phyloP scores from a whole-genome alignment of 1,284 basidiomycete genomes.

The Ustilago tritici region DNA sequence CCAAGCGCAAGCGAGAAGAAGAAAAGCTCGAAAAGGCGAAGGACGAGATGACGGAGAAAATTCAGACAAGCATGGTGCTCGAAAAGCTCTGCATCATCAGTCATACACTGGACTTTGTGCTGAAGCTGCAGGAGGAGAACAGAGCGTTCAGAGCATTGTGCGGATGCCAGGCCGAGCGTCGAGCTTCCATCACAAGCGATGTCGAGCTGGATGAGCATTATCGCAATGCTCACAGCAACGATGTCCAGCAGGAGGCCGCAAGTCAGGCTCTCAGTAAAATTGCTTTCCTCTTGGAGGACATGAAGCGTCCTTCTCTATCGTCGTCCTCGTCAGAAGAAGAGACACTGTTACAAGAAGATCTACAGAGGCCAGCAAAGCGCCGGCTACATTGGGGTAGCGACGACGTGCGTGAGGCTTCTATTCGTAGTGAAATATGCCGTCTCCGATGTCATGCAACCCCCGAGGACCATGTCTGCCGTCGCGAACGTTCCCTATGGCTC shows the following conservation, averaged over 20 bases:
- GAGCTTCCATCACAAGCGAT: slow-evolving; percentile 14
- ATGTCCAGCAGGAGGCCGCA: not conserved
- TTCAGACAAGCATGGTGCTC: slow-evolving; percentile 58
- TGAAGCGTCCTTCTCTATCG: slow-evolving; percentile 1
- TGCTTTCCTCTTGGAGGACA: not conserved
- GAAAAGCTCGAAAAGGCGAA: slow-evolving; percentile 34
- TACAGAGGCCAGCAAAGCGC: slow-evolving; percentile 21
- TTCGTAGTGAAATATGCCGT: slow-evolving; percentile 16
- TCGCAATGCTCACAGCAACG: slow-evolving; percentile 23
- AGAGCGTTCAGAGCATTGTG: slow-evolving; percentile 41
- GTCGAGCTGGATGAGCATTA: slow-evolving; percentile 42
- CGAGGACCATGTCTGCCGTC: not conserved
- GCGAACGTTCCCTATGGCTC: not conserved
- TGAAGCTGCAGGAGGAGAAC: slow-evolving; percentile 47
- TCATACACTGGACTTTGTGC: slow-evolving; percentile 60
- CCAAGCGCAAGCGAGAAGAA: slow-evolving; percentile 30
- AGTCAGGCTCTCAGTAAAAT: not conserved
- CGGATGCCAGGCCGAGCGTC: slow-evolving; percentile 25
- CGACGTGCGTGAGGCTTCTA: slow-evolving; percentile 27
- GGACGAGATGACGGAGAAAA: slow-evolving; percentile 42
- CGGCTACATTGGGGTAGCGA: slow-evolving; percentile 59
- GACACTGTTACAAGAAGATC: not conserved
- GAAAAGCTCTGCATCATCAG: slow-evolving; percentile 68
- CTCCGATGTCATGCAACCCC: not conserved
- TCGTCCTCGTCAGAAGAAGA: slow-evolving; percentile 14